A percentile compares a stretch with the other conserved stretches of the same genome.
Conservation (phyloP, 495 filamentous ascomycete species). For the Parathielavia hyrcaniae region DNA sequence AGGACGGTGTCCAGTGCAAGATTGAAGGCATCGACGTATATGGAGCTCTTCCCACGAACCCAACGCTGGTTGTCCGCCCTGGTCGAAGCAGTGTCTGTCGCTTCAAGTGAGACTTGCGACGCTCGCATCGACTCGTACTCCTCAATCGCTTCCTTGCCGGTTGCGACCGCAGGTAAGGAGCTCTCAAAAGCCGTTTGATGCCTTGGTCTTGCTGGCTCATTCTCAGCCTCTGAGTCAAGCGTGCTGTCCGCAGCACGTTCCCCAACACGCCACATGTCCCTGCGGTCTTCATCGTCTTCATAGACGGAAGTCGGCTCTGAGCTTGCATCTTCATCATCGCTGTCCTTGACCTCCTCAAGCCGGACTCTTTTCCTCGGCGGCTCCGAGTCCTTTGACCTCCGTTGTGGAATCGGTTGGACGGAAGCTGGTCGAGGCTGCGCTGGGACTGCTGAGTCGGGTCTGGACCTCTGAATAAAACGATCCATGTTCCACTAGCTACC, state of each 20-base stretch:
- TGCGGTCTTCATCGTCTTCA: constrained; percentile 1
- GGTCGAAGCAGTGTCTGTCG: constrained; percentile 34
- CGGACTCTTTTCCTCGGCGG: constrained; percentile 36
- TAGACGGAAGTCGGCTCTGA: neutral
- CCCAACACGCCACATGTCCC: neutral
- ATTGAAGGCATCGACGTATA: constrained; percentile 98
- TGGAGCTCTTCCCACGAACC: constrained; percentile 61
- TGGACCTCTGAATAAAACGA: constrained; percentile 28
- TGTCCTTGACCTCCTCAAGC: constrained; percentile 27
- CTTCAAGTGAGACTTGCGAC: constrained; percentile 38
- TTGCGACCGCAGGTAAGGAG: constrained; percentile 61
- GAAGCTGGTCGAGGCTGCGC: too few species aligned
- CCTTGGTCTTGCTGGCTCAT: constrained; percentile 12
- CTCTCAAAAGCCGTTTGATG: constrained; percentile 67
- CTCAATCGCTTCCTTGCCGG: constrained; percentile 65
- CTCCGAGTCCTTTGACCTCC: constrained; percentile 15
- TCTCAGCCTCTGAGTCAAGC: constrained; percentile 23
- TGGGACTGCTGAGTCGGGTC: neutral
- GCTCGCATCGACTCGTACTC: constrained; percentile 63
- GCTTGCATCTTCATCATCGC: constrained; percentile 23
- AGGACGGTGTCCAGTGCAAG: constrained; percentile 85
- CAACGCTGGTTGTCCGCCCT: constrained; percentile 39
- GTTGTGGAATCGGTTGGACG: neutral
- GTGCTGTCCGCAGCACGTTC: neutral
- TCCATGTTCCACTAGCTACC: constrained; percentile 22